These are phyloP conservation scores for Cyberlindnera maclurae DNA, from an alignment of 805 yeast species.

Conservation along the genomic window DNA sequence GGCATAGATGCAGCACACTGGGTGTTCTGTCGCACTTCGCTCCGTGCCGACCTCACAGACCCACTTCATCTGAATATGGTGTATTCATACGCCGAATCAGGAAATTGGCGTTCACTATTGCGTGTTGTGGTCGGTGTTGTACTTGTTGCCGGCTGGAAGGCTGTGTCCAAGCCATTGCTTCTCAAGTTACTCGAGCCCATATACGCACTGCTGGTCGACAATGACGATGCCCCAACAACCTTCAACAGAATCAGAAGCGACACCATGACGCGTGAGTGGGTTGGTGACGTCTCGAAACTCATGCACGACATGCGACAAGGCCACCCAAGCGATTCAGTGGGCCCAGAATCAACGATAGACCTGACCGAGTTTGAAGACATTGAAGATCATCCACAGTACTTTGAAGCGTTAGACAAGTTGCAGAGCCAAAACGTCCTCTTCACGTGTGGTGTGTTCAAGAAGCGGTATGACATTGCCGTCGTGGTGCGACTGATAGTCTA, in stretches of 20 bases:
- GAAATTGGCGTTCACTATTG: slow-evolving; percentile 32
- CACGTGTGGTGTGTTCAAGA: slow-evolving; percentile 43
- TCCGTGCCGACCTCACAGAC: slow-evolving; percentile 12
- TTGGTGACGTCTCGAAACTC: slow-evolving; percentile 14
- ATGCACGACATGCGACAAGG: slow-evolving; percentile 11
- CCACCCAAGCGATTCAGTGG: slow-evolving; percentile 15
- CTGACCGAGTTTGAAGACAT: slow-evolving; percentile 19
- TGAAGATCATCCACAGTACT: slow-evolving; percentile 11
- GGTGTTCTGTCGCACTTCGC: slow-evolving; percentile 19
- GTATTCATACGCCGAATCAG: slow-evolving; percentile 35
- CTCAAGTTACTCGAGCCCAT: slow-evolving; percentile 52
- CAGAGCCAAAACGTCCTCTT: slow-evolving; percentile 18
- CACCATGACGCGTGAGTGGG: slow-evolving; percentile 20
- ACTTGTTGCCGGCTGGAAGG: slow-evolving; percentile 66
- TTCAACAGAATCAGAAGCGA: slow-evolving; percentile 22
- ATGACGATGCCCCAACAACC: slow-evolving; percentile 7
- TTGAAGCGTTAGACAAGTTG: slow-evolving; percentile 17
- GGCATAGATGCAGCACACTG: slow-evolving; percentile 54
- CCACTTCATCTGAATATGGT: slow-evolving; percentile 31
- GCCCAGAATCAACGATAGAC: slow-evolving; percentile 22
- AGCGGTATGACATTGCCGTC: slow-evolving; percentile 68
- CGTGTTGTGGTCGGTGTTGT: slow-evolving; percentile 58
- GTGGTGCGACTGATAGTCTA: slow-evolving; percentile 73
- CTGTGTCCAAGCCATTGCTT: slow-evolving; percentile 59
- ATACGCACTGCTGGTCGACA: slow-evolving; percentile 26